Evolutionary conservation across 1,284 basidiomycete genomes (phyloP), one percentile per base, ranked within the genome.

Genomic region (Ceratobasidium sp.): DNA sequence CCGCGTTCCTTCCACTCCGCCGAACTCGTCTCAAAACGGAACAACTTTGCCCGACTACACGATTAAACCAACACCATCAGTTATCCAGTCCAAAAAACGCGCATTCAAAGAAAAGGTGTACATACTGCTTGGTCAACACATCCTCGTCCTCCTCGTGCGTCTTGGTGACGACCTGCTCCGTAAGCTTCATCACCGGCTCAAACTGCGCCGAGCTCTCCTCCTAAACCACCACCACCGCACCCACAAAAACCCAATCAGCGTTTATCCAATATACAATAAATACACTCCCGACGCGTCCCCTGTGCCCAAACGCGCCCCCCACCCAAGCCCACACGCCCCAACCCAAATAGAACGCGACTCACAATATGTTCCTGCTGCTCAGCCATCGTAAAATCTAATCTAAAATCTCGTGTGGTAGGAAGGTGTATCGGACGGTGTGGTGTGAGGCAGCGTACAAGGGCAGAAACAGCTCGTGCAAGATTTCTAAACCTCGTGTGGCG

Each of bases 1-100:
- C 95, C 95, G 56, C 96, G 86, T 85, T 99, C 97, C 85, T 99
- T 99, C 98, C 98, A 99, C 85, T 99, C 97, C 76, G 90, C 87
- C 75, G 90, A 87, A 54, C 83, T 85, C 79, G 89, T 85, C 80
- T 94, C 92, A 86, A 99, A 99, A 81, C 98, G 91, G 90, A 99
- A 99, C 78, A 99, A 90, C 87, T 99, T 99, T 80, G 98, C 95
- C 80, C 98, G 95, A 91, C 97, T 99, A 79, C 36, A 53, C 15
- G 48, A 73, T 41, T 11, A 41, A 41, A 41, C 36, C n/a, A n/a
- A 33, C 11, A 27, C 29, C 29, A 71, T 53, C 59, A 59, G 63
- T 75, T 67, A 69, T 45, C 75, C 60, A 80, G 82, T 82, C 79
- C 80, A 78, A 78, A 73, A 82, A 74, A 78, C 41, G 36, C 36